phyloP scores from a whole-genome alignment of 805 yeast genomes.

The Candida boidinii region DNA sequence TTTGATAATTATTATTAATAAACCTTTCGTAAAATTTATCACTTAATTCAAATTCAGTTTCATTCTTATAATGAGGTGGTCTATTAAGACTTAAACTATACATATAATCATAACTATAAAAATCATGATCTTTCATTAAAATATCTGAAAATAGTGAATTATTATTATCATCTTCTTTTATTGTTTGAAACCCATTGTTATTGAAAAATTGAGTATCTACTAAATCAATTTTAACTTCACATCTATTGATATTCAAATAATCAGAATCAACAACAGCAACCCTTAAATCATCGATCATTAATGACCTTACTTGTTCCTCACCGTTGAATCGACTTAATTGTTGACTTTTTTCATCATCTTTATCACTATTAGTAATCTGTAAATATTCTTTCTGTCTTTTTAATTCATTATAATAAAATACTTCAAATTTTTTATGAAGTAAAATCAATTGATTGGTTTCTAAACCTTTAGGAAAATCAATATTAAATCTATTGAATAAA shows the following conservation, averaged over 20 bases:
- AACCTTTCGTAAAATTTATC: slow-evolving; percentile 23
- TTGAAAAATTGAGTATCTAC: slow-evolving; percentile 7
- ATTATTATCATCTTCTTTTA: background rate
- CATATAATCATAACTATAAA: slow-evolving; percentile 36
- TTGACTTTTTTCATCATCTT: too few relatives aligned
- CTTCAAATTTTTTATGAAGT: too few relatives aligned
- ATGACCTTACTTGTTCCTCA: slow-evolving; percentile 2
- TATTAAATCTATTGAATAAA: too few relatives aligned
- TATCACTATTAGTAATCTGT: too few relatives aligned
- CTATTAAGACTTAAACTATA: slow-evolving; percentile 31
- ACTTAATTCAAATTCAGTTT: slow-evolving; percentile 23
- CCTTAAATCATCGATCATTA: slow-evolving; percentile 2
- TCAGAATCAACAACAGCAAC: slow-evolving; percentile 6
- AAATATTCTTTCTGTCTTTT: too few relatives aligned
- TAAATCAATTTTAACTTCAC: slow-evolving; percentile 12
- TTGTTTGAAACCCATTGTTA: background rate
- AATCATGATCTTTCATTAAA: slow-evolving; percentile 24
- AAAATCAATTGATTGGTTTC: too few relatives aligned
- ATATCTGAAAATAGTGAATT: slow-evolving; percentile 27
- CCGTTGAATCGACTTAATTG: too few relatives aligned
- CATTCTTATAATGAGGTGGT: slow-evolving; percentile 27
- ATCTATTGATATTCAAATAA: slow-evolving; percentile 2
- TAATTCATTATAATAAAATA: too few relatives aligned
- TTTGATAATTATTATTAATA: slow-evolving; percentile 8
- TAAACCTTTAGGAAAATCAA: too few relatives aligned